These are phyloP conservation scores for Suhomyces sp. DNA, from an alignment of 805 yeast genomes.

Conservation along the genomic window DNA sequence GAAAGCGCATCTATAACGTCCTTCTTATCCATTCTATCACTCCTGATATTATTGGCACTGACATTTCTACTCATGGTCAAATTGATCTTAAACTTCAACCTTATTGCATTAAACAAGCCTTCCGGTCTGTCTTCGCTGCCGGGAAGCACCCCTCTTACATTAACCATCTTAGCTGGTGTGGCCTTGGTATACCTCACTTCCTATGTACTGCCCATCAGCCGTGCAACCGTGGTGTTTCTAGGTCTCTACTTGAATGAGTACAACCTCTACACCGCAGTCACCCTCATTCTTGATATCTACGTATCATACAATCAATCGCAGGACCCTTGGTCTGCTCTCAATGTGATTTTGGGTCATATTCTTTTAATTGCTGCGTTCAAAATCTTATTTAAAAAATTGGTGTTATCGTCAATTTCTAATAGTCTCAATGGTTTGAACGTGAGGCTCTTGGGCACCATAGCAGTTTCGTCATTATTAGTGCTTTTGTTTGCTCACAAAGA, in stretches of 20 bases:
- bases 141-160: slow-evolving; percentile 8
- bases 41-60: slow-evolving; percentile 24
- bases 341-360: slow-evolving; percentile 18
- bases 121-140: slow-evolving; percentile 1
- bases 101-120: slow-evolving; percentile 8
- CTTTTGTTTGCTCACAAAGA: slow-evolving; percentile 3
- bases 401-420: slow-evolving; percentile 10
- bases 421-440: slow-evolving; percentile 5
- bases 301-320: slow-evolving; percentile 9
- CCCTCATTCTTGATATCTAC: slow-evolving; percentile 26
- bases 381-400: slow-evolving; percentile 10
- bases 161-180: slow-evolving; percentile 17
- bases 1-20: slow-evolving; percentile 2
- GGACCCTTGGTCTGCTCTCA: slow-evolving; percentile 8
- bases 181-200: slow-evolving; percentile 23
- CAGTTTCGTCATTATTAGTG: slow-evolving; percentile 5
- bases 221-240: slow-evolving; percentile 26
- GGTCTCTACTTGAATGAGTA: slow-evolving; percentile 30
- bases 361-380: slow-evolving; percentile 16
- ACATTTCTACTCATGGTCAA: slow-evolving; percentile 17
- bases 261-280: slow-evolving; percentile 31
- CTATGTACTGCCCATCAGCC: slow-evolving; percentile 21
- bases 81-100: slow-evolving; percentile 13
- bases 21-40: slow-evolving; percentile 8
- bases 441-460: slow-evolving; percentile 3